phyloP scores from a whole-genome alignment of 1,284 basidiomycete species.

The Singerocomus rubriflavus region DNA sequence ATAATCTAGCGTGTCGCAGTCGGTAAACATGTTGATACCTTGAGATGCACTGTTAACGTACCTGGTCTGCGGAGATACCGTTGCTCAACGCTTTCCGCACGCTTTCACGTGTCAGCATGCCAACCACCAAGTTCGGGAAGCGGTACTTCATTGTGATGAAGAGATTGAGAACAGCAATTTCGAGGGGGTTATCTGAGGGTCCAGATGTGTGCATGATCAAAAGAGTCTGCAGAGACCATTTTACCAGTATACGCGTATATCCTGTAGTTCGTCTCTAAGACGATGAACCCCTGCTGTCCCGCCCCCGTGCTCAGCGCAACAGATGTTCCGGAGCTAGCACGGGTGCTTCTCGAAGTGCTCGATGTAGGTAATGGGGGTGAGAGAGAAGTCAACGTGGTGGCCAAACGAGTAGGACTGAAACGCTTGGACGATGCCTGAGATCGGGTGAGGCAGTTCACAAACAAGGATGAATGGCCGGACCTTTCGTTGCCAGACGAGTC shows the following conservation, averaged over 20 bases:
- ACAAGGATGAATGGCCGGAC: conserved; percentile 35
- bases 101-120: conserved; percentile 91
- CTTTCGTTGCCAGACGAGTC: conserved; percentile 83
- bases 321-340: conserved; percentile 16
- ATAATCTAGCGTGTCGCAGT: conserved; percentile 67
- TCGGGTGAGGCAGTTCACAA: conserved; percentile 8
- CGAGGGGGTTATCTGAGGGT: conserved; percentile 81
- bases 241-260: conserved; percentile 96
- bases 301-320: conserved; percentile 43
- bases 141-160: conserved; percentile 92
- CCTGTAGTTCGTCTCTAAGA: conserved; percentile 98
- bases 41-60: conserved; percentile 35
- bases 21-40: conserved; percentile 10
- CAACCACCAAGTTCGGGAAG: conserved; percentile 95
- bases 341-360: conserved; percentile 43
- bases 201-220: conserved; percentile 19
- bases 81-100: conserved; percentile 92
- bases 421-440: conserved; percentile 63
- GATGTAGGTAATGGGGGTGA: conserved; percentile 67
- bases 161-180: conserved; percentile 94
- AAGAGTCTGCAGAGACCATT: conserved; percentile 14
- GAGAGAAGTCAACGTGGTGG: conserved; percentile 89
- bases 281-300: conserved; percentile 82
- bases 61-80: conserved; percentile 96
- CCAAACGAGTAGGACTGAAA: conserved; percentile 95